Percentiles rank a stretch among this genome's conserved stretches.
Conservation (phyloP, 1,284 basidiomycete genomes). For the Chalciporus sp. region DNA sequence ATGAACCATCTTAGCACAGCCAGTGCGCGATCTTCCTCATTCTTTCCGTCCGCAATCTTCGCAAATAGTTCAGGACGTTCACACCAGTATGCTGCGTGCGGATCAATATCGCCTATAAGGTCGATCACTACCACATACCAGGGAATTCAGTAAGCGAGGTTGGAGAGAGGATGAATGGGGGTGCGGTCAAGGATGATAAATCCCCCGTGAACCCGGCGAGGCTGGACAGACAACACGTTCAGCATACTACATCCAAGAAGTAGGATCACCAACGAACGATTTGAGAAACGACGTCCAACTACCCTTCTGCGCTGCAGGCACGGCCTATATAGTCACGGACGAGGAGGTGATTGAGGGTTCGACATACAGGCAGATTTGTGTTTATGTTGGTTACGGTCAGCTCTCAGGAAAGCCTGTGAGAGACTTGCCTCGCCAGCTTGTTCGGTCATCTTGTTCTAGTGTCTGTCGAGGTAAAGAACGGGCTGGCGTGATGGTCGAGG, state of each 20-base stretch:
- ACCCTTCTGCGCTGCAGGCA: conserved; percentile 71
- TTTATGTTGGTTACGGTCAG: conserved; percentile 36
- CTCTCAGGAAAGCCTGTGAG: conserved; percentile 30
- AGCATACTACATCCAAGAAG: conserved; percentile 6
- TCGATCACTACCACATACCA: conserved; percentile 46
- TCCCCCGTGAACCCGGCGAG: conserved; percentile 89
- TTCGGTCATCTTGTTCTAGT: conserved; percentile 37
- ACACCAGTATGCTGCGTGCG: conserved; percentile 80
- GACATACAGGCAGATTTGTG: conserved; percentile 35
- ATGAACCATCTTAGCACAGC: conserved; percentile 92
- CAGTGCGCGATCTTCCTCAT: conserved; percentile 71
- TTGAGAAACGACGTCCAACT: conserved; percentile 84
- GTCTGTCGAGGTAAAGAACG: conserved; percentile 3
- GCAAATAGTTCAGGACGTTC: conserved; percentile 87
- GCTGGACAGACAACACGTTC: conserved; percentile 38
- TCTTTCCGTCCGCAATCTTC: conserved; percentile 76
- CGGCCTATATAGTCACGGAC: conserved; percentile 51
- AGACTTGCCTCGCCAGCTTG: conserved; percentile 45
- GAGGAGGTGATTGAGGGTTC: conserved; percentile 24
- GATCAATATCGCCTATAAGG: conserved; percentile 5
- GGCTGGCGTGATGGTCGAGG: conserved; percentile 18
- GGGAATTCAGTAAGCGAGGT: conserved; percentile 88
- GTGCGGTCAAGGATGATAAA: conserved; percentile 91
- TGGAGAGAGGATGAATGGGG: conserved; percentile 90
- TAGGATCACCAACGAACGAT: conserved; percentile 53